Evolutionary conservation across 805 yeast species (phyloP), one percentile per base, ranked within the genome.

Genomic region (Ogataea saltuana): DNA sequence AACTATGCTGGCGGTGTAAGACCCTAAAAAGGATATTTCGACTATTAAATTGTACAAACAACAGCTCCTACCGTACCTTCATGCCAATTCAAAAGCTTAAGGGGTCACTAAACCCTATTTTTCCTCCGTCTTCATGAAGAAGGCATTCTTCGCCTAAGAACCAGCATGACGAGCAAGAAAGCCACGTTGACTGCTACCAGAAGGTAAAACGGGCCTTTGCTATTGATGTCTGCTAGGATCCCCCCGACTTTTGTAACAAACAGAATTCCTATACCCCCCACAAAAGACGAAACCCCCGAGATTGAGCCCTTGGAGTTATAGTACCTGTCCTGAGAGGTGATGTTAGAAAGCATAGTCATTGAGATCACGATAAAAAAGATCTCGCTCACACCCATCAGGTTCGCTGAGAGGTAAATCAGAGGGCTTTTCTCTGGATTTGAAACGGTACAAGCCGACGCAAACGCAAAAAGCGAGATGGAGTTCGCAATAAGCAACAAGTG

Each of bases 241-340:
- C 89, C 89, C 5, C 89, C 90, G 8, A 81, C 26, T 53, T 76
- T 78, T 26, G 81, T 74, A 21, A 83, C 64, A 1, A 80, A 40
- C 44, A 84, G 63, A 20, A 83, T 81, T 2, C 91, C 91, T 6
- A 80, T 39, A 1, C 87, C 87, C 13, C 88, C 89, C 50, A 74
- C 67, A 42, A 84, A 72, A n/a, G 83, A 75, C 57, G 80, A 81
- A 10, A 81, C 76, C 6, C 91, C 91, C 38, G 83, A 74, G 30
- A 84, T 72, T 2, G 85, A 70, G n/a, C 89, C 89, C 37, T 77
- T 75, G 44, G 71, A 65, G 17, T 61, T 64, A 25, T 71, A 63
- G 22, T 71, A 68, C 28, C 65, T 62, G 40, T 72, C 75, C 5
- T 76, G 71, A 23, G 77, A 71, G 7, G 58, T 49, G 19, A 60